Evolutionary conservation across 2,329 filamentous ascomycete genomes (phyloP).

Genomic region (Cercospora beticola): DNA sequence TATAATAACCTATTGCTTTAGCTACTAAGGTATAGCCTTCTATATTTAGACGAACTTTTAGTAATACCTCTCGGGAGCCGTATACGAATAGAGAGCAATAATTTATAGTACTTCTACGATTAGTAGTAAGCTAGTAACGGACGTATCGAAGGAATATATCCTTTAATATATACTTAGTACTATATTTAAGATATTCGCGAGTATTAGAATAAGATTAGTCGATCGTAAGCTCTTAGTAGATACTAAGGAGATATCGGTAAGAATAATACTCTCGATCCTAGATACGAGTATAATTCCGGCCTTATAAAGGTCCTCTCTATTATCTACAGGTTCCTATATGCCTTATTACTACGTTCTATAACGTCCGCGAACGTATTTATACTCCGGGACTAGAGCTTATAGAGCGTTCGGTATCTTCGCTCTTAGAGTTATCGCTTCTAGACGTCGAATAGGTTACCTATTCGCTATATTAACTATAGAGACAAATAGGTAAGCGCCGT

Average conservation of each 20-base stretch:
- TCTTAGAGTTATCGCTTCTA: background rate
- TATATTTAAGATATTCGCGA: too few species aligned
- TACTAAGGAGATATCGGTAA: background rate
- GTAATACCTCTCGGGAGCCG: background rate
- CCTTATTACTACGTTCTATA: background rate
- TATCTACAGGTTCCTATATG: too few species aligned
- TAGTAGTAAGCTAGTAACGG: background rate
- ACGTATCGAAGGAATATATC: background rate
- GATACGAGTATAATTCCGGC: too few species aligned
- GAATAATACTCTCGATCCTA: background rate
- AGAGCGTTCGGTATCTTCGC: background rate
- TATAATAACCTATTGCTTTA: too few species aligned
- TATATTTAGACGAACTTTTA: background rate
- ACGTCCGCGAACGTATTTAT: background rate
- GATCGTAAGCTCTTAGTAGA: background rate
- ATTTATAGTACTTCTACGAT: background rate
- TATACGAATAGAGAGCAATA: background rate
- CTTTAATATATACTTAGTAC: too few species aligned
- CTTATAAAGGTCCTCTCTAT: too few species aligned
- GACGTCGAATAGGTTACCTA: background rate
- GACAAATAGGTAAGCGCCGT: background rate
- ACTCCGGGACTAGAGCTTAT: background rate
- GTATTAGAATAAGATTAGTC: too few species aligned
- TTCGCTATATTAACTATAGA: background rate
- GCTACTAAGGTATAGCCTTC: slow-evolving; percentile 2